Evolutionary conservation across 495 filamentous ascomycete species (phyloP), one percentile per base, ranked within the genome.

Genomic region (Talaromyces borbonicus): DNA sequence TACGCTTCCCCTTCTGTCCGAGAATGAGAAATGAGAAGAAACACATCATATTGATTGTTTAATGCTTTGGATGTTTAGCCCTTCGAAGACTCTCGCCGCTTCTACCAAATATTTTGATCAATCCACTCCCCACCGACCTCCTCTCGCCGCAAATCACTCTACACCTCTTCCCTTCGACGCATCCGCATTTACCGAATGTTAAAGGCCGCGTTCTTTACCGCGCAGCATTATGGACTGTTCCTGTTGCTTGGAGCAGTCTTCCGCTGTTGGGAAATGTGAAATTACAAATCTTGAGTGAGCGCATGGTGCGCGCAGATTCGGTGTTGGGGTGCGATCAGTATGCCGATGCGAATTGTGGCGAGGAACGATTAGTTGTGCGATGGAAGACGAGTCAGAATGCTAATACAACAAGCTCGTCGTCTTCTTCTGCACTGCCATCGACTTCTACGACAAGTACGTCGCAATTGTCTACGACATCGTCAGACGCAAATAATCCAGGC

Each of bases 81-180:
- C 74, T 98, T 23, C 78, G 87, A 24, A 84, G 77, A 45, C 81
- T 98, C 25, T 92, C 93, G 65, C 78, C 84, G 22, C 84, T 81
- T 47, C 81, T 98, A 24, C 90, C 92, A 14, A 86, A 83, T 11
- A 76, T 98, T 22, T 74, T 98, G 14, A 81, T 85, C 53, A 83
- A 89, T 7, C 74, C 77, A 0, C 75, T 96, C 1, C 92, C 92
- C 2, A 79, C 81, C 37, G 79, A 86, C 35, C 85, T 98, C 54
- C 84, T 98, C 53, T 85, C 84, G 0, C 92, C 90, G 0, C 78
- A 80, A 56, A 92, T 97, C 51, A 83, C 80, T n/a, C 80, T 98
- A 22, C 84, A 94, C 62, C 84, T 97, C 46, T 98, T 98, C 67
- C 92, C 92, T 22, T 89, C 88, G 2, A 96, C 92, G 0, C 93